Evolutionary conservation across 306 rosid genomes (phyloP).

Genomic region (Prosopis cineraria): DNA sequence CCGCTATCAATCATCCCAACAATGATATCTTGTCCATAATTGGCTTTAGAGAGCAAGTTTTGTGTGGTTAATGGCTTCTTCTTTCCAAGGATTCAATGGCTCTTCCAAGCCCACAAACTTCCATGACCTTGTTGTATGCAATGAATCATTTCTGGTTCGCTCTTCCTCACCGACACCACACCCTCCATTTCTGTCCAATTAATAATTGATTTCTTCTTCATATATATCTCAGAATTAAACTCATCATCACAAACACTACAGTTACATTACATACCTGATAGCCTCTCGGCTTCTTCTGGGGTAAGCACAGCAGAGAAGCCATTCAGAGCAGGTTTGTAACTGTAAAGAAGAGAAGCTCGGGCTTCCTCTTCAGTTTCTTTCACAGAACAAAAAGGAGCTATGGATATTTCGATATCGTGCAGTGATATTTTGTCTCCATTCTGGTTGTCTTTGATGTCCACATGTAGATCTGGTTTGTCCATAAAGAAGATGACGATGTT

Average conservation of each 20-base stretch:
- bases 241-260: too few relatives aligned
- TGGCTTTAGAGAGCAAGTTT: slow-evolving; percentile 54
- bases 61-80: slow-evolving; percentile 1
- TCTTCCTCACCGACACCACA: slow-evolving; percentile 45
- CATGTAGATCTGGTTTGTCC: slow-evolving; percentile 59
- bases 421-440: slow-evolving; percentile 37
- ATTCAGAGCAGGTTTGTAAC: slow-evolving; percentile 81
- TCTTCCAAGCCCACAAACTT: slow-evolving; percentile 51
- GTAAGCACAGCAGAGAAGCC: slow-evolving; percentile 94
- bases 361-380: slow-evolving; percentile 69
- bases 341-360: slow-evolving; percentile 66
- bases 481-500: not conserved
- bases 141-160: slow-evolving; percentile 39
- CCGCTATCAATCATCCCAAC: slow-evolving; percentile 80
- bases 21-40: slow-evolving; percentile 60
- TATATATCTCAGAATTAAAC: too few relatives aligned
- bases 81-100: slow-evolving; percentile 24
- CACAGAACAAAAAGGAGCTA: slow-evolving; percentile 65
- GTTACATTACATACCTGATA: slow-evolving; percentile 72
- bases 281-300: slow-evolving; percentile 58
- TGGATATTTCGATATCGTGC: slow-evolving; percentile 59
- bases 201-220: too few relatives aligned
- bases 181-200: slow-evolving; percentile 59
- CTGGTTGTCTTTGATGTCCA: slow-evolving; percentile 62
- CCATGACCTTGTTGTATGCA: slow-evolving; percentile 73